Base-by-base conservation (phyloP, 495 filamentous ascomycete genomes). In the Aspergillus ostianus region DNA sequence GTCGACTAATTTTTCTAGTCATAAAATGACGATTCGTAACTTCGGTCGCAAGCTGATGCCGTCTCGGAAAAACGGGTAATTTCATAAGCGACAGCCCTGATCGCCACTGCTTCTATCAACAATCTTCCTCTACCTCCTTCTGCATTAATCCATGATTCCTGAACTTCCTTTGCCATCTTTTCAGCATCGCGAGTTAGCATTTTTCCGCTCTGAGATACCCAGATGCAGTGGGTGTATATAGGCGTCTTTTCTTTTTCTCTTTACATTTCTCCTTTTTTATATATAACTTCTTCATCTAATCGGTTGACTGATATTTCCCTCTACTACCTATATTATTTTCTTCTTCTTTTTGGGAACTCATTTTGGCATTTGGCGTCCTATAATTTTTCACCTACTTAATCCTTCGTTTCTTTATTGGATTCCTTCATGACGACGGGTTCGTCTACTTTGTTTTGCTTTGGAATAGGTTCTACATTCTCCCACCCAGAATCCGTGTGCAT, bases 11-110 rank as follows among this genome's bases (percentile, higher is more conserved):
- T 4, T 45, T 30, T 26, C 36, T 44, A 75, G 68, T 27, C 62
- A 70, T 46, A 80, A 73, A 59, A 70, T 62, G 53, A 75, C 72
- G 30, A 75, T 79, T 44, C 74, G 76, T 56, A 79, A 62, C 57
- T 55, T 80, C 17, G 72, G 77, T 53, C 77, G 77, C 20, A 79
- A 75, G 59, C 51, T 79, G 53, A 74, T 74, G 53, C 61, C 58
- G 41, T 60, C 57, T 53, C 63, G 68, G 47, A 67, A 67, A 55
- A 64, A 50, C 59, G 26, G 19, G 32, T 26, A 12, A 17, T 47
- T 29, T 1, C 18, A 18, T 47, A 27, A 18, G 17, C 19, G 45
- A 58, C 18, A 23, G 1, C 32, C 3, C 30, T 47, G 17, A 44
- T 36, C 17, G n/a, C 27, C 21, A 6, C 47, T 49, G 15, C 23